These are phyloP conservation scores for Podospora appendiculata DNA, from an alignment of 495 filamentous ascomycete genomes.

Conservation along the genomic window DNA sequence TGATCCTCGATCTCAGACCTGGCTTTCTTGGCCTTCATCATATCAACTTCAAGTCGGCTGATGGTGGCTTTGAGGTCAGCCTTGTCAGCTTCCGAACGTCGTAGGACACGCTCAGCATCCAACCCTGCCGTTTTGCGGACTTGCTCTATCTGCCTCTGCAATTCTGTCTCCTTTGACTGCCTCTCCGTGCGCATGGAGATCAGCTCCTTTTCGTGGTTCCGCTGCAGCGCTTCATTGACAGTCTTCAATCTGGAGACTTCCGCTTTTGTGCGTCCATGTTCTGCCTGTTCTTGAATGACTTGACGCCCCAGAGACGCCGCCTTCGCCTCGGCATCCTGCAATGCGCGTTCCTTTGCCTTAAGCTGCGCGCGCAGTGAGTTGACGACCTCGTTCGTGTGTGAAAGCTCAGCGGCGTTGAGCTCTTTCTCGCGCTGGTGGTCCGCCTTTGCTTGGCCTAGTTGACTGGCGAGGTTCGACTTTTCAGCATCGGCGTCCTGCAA, in stretches of 20 bases:
- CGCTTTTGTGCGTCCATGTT: conserved; percentile 60
- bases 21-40: conserved; percentile 53
- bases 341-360: conserved; percentile 52
- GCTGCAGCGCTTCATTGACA: conserved; percentile 64
- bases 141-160: conserved; percentile 34
- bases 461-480: conserved; percentile 56
- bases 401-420: conserved; percentile 52
- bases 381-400: conserved; percentile 55
- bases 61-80: conserved; percentile 55
- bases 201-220: conserved; percentile 50
- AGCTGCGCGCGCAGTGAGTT: conserved; percentile 64
- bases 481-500: conserved; percentile 63
- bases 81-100: conserved; percentile 49
- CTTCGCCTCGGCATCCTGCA: conserved; percentile 58
- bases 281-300: conserved; percentile 60
- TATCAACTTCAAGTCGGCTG: conserved; percentile 48
- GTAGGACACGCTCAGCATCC: conserved; percentile 23
- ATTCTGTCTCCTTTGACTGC: conserved; percentile 34
- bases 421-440: conserved; percentile 71
- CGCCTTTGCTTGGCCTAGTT: conserved; percentile 68
- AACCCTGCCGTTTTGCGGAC: conserved; percentile 29
- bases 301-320: conserved; percentile 53
- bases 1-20: conserved; percentile 24
- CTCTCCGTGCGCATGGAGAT: conserved; percentile 14
- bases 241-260: conserved; percentile 59